These are phyloP conservation scores for Lycium ferocissimum DNA, from an alignment of 257 asterid genomes.

Conservation along the genomic window DNA sequence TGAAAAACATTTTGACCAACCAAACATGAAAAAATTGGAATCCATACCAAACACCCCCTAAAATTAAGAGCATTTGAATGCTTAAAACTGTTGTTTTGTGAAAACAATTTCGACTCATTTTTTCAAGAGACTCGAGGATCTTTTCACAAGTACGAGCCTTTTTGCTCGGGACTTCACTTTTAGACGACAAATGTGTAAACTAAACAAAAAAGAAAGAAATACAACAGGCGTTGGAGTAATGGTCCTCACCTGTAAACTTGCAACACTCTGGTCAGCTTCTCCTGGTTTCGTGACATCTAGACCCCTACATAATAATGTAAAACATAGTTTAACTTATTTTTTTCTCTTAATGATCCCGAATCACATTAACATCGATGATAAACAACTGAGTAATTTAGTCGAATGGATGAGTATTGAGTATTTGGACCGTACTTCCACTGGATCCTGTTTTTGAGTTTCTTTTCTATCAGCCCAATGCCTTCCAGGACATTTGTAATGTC, in stretches of 20 bases:
- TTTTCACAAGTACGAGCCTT: not conserved
- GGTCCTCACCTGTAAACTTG: slow-evolving; percentile 72
- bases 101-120: not conserved
- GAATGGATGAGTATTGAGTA: not conserved
- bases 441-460: slow-evolving; percentile 92
- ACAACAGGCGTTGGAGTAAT: not conserved
- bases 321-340: slow-evolving; percentile 36
- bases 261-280: slow-evolving; percentile 70
- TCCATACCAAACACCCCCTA: too few species aligned
- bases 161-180: slow-evolving; percentile 16
- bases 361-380: slow-evolving; percentile 1
- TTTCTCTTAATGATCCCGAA: slow-evolving; percentile 31
- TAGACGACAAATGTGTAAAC: not conserved
- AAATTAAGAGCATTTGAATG: not conserved
- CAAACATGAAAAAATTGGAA: too few species aligned
- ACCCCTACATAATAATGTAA: slow-evolving; percentile 61
- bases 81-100: not conserved
- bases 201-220: not conserved
- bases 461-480: slow-evolving; percentile 97
- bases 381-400: slow-evolving; percentile 5
- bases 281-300: slow-evolving; percentile 81
- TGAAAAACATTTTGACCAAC: too few species aligned
- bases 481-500: slow-evolving; percentile 97
- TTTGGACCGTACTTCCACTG: slow-evolving; percentile 88
- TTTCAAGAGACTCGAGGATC: not conserved